Conservation (phyloP, 2,329 filamentous ascomycete species). For the Fonsecaea multimorphosa region DNA sequence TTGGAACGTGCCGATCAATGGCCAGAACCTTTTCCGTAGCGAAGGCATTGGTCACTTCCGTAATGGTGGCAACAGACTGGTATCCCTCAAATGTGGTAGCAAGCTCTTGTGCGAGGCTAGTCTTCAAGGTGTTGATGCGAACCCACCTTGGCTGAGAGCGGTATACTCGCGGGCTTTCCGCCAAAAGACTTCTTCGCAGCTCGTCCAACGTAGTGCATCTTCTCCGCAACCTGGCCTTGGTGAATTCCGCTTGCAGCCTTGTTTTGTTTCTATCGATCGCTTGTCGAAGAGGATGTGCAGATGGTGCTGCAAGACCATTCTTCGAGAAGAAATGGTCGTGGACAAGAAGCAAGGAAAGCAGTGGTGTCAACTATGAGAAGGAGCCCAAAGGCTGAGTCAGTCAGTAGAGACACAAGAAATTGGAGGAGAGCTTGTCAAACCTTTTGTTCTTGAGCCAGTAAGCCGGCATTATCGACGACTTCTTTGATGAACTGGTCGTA, state of each 20-base stretch:
- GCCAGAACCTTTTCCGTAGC: constrained; percentile 57
- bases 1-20: constrained; percentile 81
- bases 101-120: constrained; percentile 74
- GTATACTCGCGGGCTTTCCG: constrained; percentile 46
- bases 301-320: constrained; percentile 79
- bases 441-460: constrained; percentile 83
- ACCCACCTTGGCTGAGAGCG: constrained; percentile 83
- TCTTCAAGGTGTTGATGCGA: constrained; percentile 79
- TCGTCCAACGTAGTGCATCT: constrained; percentile 72
- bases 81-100: constrained; percentile 73
- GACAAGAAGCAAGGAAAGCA: constrained; percentile 78
- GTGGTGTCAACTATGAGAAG: constrained; percentile 71
- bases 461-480: constrained; percentile 79
- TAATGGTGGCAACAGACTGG: constrained; percentile 60
- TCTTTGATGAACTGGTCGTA: constrained; percentile 87
- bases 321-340: constrained; percentile 87
- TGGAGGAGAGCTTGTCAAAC: constrained; percentile 54
- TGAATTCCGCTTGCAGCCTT: constrained; percentile 80
- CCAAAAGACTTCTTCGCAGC: constrained; percentile 54
- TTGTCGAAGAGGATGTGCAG: constrained; percentile 76
- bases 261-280: constrained; percentile 81
- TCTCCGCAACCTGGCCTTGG: constrained; percentile 74
- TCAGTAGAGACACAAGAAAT: constrained; percentile 41
- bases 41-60: constrained; percentile 58
- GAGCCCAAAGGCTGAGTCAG: constrained; percentile 46